These are phyloP conservation scores for Ceratocystis alfenasii DNA, from an alignment of 2,329 filamentous ascomycete species.

Conservation along the genomic window DNA sequence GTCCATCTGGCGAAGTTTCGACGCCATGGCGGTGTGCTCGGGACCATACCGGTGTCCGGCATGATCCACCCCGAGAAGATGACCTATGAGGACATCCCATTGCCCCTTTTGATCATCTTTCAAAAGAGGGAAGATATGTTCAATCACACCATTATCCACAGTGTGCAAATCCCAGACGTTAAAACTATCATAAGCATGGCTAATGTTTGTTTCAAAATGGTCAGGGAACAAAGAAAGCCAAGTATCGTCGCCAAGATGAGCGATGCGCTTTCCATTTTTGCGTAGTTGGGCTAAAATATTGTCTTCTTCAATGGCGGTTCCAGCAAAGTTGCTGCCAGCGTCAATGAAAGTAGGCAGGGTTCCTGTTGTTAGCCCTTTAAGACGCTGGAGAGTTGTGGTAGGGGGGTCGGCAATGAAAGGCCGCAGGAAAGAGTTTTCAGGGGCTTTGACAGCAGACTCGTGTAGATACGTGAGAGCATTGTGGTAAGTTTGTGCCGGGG, in stretches of 20 bases:
- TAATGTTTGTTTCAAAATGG: constrained; percentile 83
- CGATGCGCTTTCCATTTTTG: constrained; percentile 59
- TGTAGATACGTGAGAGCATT: constrained; percentile 80
- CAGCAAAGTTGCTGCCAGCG: constrained; percentile 86
- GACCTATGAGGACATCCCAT: constrained; percentile 93
- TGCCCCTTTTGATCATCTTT: constrained; percentile 49
- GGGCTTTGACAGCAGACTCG: constrained; percentile 62
- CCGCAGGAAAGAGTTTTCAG: constrained; percentile 73
- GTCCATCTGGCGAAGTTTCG: constrained; percentile 89
- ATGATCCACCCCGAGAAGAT: constrained; percentile 92
- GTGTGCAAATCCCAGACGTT: constrained; percentile 98
- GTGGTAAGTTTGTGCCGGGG: constrained; percentile 51
- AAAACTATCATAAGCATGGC: constrained; percentile 86
- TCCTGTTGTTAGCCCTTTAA: constrained; percentile 91
- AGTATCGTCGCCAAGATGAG: constrained; percentile 94
- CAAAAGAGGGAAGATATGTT: constrained; percentile 79
- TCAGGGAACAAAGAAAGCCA: constrained; percentile 88
- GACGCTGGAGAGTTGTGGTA: constrained; percentile 78
- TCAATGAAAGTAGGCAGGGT: constrained; percentile 93
- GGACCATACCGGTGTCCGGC: constrained; percentile 93
- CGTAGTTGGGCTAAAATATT: constrained; percentile 56
- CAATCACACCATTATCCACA: constrained; percentile 85
- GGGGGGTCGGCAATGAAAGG: constrained; percentile 97
- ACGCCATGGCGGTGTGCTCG: constrained; percentile 79
- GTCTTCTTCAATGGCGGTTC: constrained; percentile 91